These are phyloP conservation scores for Fusarium palustre DNA, from an alignment of 2,329 filamentous ascomycete species.

Conservation along the genomic window DNA sequence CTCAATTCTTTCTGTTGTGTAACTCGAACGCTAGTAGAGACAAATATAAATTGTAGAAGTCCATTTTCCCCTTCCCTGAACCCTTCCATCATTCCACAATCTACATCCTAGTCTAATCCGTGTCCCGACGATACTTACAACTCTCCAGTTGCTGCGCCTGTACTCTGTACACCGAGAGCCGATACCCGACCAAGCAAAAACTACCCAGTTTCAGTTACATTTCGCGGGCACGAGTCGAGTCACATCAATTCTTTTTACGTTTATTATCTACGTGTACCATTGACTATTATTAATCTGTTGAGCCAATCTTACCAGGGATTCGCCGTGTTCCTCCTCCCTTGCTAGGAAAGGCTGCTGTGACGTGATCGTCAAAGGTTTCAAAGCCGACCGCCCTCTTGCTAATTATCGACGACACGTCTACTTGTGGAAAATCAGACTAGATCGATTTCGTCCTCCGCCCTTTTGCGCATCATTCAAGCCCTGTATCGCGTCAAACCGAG, in stretches of 20 bases:
- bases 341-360: constrained; percentile 39
- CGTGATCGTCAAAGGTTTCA: constrained; percentile 40
- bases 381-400: constrained; percentile 7
- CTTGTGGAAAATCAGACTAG: constrained; percentile 17
- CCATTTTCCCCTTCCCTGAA: constrained; percentile 28
- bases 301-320: constrained; percentile 8
- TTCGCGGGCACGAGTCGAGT: constrained; percentile 23
- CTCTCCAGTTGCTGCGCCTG: neutral
- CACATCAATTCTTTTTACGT: constrained; percentile 39
- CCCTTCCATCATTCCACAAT: constrained; percentile 35
- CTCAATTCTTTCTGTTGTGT: constrained; percentile 12
- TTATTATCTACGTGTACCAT: constrained; percentile 9
- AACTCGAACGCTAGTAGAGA: constrained; percentile 21
- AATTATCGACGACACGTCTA: constrained; percentile 18
- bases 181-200: constrained; percentile 31
- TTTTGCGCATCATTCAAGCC: constrained; percentile 37
- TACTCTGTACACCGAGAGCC: constrained; percentile 42
- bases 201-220: constrained; percentile 16
- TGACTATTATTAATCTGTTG: constrained; percentile 4
- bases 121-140: constrained; percentile 19
- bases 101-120: constrained; percentile 23
- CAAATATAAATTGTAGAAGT: constrained; percentile 25
- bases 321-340: constrained; percentile 19
- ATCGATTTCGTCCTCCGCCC: constrained; percentile 21
- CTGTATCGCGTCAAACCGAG: constrained; percentile 44